Evolutionary conservation across 306 rosid species (phyloP).

Genomic region (Casuarina equisetifolia): DNA sequence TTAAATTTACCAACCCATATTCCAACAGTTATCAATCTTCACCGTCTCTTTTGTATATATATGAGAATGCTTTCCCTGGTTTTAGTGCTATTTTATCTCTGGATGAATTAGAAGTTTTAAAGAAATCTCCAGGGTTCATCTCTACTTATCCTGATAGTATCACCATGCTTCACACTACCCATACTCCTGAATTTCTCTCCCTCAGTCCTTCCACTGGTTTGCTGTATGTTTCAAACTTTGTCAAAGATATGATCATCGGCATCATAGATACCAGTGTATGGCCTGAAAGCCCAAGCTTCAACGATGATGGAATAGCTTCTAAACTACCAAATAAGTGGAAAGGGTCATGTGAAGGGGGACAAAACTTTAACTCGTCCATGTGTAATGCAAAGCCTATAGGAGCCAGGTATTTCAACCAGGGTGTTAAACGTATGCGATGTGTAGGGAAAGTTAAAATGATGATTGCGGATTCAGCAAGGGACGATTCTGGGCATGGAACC

Average conservation of each 20-base stretch:
- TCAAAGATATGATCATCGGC: neutral
- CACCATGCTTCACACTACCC: neutral
- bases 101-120: conserved; percentile 5
- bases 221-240: neutral
- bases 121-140: neutral
- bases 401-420: neutral
- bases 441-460: neutral
- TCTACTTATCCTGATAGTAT: too few species aligned
- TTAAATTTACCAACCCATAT: neutral
- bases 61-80: conserved; percentile 23
- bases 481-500: neutral
- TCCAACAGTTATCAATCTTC: neutral
- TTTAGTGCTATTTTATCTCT: conserved; percentile 14
- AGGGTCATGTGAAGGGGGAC: neutral
- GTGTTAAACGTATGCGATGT: neutral
- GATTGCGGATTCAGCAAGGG: neutral
- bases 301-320: neutral
- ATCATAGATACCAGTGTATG: neutral
- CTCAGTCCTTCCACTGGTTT: neutral
- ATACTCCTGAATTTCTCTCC: conserved; percentile 2
- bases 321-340: neutral
- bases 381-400: neutral
- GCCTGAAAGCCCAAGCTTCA: conserved; percentile 3
- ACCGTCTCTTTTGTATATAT: conserved; percentile 12
- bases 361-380: neutral